phyloP scores from a whole-genome alignment of 1,284 basidiomycete species.

The Ganoderma boninense region DNA sequence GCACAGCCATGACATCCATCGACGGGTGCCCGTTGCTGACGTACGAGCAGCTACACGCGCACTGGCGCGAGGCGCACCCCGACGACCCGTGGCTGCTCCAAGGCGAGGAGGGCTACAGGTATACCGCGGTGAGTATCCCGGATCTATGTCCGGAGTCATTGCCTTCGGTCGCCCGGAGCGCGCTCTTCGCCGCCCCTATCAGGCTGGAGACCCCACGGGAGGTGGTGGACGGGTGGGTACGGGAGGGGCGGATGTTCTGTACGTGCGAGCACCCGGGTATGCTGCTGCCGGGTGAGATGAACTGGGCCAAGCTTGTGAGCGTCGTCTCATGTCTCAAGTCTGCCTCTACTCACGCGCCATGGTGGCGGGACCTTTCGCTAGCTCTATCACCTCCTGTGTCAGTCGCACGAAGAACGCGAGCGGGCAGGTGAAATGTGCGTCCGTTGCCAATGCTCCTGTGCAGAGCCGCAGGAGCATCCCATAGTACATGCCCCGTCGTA shows the following conservation, averaged over 20 bases:
- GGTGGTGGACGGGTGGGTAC: neutral
- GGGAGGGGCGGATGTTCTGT: constrained; percentile 17
- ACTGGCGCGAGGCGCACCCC: constrained; percentile 20
- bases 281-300: constrained; percentile 2
- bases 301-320: constrained; percentile 17
- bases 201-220: neutral
- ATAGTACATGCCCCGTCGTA: neutral
- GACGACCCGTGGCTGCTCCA: neutral
- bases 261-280: constrained; percentile 18
- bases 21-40: constrained; percentile 5
- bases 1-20: neutral
- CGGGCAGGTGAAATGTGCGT: neutral
- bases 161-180: too few species aligned
- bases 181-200: neutral
- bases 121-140: neutral
- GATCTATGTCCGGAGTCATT: neutral
- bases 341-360: neutral
- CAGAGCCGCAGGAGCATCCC: too few species aligned
- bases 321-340: too few species aligned
- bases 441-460: too few species aligned
- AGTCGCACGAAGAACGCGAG: neutral
- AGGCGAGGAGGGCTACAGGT: neutral
- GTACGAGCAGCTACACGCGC: constrained; percentile 10
- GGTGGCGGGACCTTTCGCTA: too few species aligned
- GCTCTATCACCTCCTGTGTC: neutral